Percentiles rank a stretch among this genome's conserved stretches.
Evolutionary conservation across 2,329 filamentous ascomycete genomes (phyloP).

Genomic region (Aureobasidium sp.): DNA sequence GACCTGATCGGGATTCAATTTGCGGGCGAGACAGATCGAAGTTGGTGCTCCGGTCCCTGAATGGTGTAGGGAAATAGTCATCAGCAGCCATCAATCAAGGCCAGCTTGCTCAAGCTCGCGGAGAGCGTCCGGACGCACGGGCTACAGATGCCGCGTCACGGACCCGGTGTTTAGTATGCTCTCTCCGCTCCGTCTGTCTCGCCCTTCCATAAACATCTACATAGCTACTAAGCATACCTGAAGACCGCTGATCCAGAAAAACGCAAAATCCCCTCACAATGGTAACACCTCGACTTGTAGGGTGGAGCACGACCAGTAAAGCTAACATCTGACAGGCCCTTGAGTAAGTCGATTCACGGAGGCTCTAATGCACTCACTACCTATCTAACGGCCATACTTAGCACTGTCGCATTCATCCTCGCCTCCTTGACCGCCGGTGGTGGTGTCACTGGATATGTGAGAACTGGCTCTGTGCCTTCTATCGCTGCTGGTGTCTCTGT

Average conservation of each 20-base stretch:
- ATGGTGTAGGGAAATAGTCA: not conserved
- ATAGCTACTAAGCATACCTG: too few species aligned
- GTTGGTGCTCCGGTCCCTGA: too few species aligned
- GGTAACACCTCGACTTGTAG: too few species aligned
- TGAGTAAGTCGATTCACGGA: slow-evolving; percentile 6
- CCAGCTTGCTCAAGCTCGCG: slow-evolving; percentile 8
- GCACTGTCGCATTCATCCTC: slow-evolving; percentile 63
- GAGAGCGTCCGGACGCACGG: not conserved
- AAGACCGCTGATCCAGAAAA: too few species aligned
- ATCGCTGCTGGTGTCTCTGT: slow-evolving; percentile 79
- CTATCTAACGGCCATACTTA: not conserved
- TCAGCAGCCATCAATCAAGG: not conserved
- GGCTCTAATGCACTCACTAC: not conserved
- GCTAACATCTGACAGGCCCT: slow-evolving; percentile 16
- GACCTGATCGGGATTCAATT: not conserved
- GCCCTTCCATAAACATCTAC: not conserved
- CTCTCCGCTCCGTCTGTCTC: not conserved
- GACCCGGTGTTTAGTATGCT: not conserved
- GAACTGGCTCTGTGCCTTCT: slow-evolving; percentile 79
- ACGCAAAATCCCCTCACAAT: too few species aligned
- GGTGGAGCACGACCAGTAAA: too few species aligned
- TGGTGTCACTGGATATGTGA: slow-evolving; percentile 77
- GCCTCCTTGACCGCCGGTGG: slow-evolving; percentile 77
- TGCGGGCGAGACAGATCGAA: not conserved
- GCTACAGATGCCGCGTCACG: slow-evolving; percentile 5